Base-by-base conservation (phyloP, 2,329 filamentous ascomycete species). In the Claviceps maximensis region DNA sequence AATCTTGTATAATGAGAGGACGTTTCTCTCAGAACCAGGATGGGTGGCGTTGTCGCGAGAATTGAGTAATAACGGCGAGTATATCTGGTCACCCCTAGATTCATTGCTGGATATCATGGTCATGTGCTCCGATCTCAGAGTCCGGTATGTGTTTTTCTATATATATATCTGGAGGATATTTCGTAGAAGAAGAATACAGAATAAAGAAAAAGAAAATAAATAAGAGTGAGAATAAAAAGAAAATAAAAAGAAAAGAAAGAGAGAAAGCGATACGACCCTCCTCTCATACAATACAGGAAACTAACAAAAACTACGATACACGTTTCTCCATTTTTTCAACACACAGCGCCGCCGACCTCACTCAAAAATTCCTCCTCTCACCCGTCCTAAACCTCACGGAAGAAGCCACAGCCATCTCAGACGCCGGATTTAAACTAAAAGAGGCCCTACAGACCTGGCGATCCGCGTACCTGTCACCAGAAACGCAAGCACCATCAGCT, bases 101-200 rank as follows among this genome's bases (percentile, higher is more conserved):
- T 54, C 55, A 2, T 58, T 69, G 0, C 50, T 69, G 0, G 61
- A 65, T 4, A 58, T 68, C 1, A 60, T 68, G n/a, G 60, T 63
- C 0, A 53, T 57, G 10, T 66, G 67, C 19, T 66, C 67, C 0
- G 56, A 58, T 1, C 53, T 70, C 19, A 59, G 65, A 4, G 61
- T 62, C 36, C 58, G 63, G 67, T 68, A 49, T 49, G 47, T 47
- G 13, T 25, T 47, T 19, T 49, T 15, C 29, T 17, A 7, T 15
- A n/a, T 17, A 2, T 19, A 12, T 6, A 4, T 17, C n/a, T n/a
- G n/a, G n/a, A n/a, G n/a, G n/a, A n/a, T n/a, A n/a, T n/a, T n/a
- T n/a, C n/a, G n/a, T n/a, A n/a, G n/a, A n/a, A n/a, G n/a, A n/a
- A n/a, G n/a, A n/a, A n/a, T n/a, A n/a, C n/a, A n/a, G n/a, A n/a